Base-by-base conservation (phyloP, 306 rosid species). In the Cucumis cinereus region DNA sequence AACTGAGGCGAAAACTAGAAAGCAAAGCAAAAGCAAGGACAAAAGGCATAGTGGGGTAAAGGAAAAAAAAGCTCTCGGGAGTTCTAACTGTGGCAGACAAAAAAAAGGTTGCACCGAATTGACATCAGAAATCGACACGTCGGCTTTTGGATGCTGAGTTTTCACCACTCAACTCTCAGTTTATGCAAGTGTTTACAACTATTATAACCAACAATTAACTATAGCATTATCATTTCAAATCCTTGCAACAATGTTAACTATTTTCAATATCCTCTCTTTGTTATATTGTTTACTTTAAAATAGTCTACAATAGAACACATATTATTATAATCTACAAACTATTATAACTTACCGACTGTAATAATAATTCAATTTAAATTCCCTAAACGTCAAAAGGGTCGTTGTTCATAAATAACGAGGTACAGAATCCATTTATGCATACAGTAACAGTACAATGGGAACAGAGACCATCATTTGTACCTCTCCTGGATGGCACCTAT, bases 131-230 rank as follows among this genome's bases (percentile, higher is more conserved):
- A 77, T 40, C 38, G 53, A 75, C 78, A 56, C 59, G 73, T 74
- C 19, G 23, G 60, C 64, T 84, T 79, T 58, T 85, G 90, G 88
- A 87, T 78, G 77, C 82, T 81, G 81, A 83, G 58, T 82, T 81
- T 82, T 82, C 83, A 68, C 77, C 87, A 84, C 84, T 84, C 49
- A 43, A 6, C 8, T 66, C 52, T 66, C 52, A 38, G 72, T 43
- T 69, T 15, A 45, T 43, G 40, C 22, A 43, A 68, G 30, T 28
- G 30, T 28, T 28, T 28, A 5, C 0, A 3, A 30, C 35, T 30
- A 30, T 30, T 30, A 30, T 30, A 30, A 30, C 35, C 35, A 3
- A 30, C 35, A 30, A 30, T 30, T 30, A 30, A 30, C 33, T 30
- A 30, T 30, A 0, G 4, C 5, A 30, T 30, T 30, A 30, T 30